These are phyloP conservation scores for Hirschfeldia incana DNA, from an alignment of 345 rosid genomes.

Conservation along the genomic window DNA sequence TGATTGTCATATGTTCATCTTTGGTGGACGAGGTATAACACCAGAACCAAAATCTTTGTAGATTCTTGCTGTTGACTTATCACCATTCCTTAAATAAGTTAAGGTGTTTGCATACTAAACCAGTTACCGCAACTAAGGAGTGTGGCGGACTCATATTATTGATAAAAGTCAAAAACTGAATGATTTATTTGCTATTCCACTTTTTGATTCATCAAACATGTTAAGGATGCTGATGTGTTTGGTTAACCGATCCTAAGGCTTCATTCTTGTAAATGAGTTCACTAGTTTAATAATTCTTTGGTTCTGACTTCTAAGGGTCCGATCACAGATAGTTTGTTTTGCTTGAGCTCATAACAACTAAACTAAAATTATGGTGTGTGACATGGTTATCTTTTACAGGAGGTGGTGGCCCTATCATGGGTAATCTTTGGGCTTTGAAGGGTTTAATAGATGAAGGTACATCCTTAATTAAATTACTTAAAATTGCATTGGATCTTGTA, in stretches of 20 bases:
- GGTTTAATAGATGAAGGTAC: background rate
- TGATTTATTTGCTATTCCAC: background rate
- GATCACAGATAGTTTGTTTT: background rate
- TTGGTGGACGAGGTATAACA: constrained; percentile 67
- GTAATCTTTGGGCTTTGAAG: background rate
- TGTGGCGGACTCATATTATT: background rate
- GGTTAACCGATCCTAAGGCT: background rate
- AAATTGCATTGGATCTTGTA: no score
- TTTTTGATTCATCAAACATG: constrained; percentile 8
- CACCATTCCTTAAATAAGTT: background rate
- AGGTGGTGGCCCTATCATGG: background rate
- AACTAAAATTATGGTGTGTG: background rate
- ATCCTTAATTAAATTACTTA: background rate
- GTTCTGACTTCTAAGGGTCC: constrained; percentile 10
- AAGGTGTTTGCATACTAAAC: constrained; percentile 6
- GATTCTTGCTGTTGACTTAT: background rate
- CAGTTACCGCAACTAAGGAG: background rate
- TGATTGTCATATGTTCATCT: constrained; percentile 93
- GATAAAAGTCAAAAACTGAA: background rate
- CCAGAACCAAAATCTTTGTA: background rate
- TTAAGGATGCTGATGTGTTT: background rate
- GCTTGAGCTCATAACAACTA: background rate
- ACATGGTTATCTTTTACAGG: background rate
- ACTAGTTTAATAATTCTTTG: background rate
- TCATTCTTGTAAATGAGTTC: background rate